Conservation (phyloP, 192 early-diverging fungal genomes). For the Linnemannia zychae region DNA sequence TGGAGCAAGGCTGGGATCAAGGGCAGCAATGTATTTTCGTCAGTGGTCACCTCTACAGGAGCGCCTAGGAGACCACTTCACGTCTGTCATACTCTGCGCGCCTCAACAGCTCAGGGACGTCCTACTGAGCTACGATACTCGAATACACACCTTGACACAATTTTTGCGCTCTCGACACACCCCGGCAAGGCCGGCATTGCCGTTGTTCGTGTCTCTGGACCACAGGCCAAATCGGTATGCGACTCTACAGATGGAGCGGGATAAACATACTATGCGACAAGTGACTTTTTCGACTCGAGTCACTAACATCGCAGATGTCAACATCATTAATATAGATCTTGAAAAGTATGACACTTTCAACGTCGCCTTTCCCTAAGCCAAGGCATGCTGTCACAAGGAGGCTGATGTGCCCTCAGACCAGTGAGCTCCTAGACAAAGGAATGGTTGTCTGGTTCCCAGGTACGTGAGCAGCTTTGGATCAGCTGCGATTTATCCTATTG, state of each 20-base stretch:
- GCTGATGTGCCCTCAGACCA: slow-evolving; percentile 59
- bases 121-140: slow-evolving; percentile 34
- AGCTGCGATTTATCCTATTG: not conserved
- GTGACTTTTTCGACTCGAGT: too few species aligned
- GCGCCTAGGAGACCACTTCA: not conserved
- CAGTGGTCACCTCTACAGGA: not conserved
- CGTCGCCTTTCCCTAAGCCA: slow-evolving; percentile 50
- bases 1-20: not conserved
- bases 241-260: not conserved
- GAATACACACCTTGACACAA: slow-evolving; percentile 66
- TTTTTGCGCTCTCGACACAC: slow-evolving; percentile 80
- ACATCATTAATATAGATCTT: slow-evolving; percentile 9
- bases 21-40: not conserved
- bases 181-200: slow-evolving; percentile 85
- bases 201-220: slow-evolving; percentile 80
- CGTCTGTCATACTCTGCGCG: not conserved
- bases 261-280: not conserved
- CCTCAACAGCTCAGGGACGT: not conserved
- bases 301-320: not conserved
- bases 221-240: slow-evolving; percentile 62
- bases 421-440: slow-evolving; percentile 69
- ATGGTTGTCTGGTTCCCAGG: slow-evolving; percentile 72
- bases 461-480: slow-evolving; percentile 10
- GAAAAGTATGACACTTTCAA: slow-evolving; percentile 42
- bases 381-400: slow-evolving; percentile 60